These are phyloP conservation scores for Phytophthora europaea DNA, from an alignment of 352 stramenopile genomes.

Conservation along the genomic window DNA sequence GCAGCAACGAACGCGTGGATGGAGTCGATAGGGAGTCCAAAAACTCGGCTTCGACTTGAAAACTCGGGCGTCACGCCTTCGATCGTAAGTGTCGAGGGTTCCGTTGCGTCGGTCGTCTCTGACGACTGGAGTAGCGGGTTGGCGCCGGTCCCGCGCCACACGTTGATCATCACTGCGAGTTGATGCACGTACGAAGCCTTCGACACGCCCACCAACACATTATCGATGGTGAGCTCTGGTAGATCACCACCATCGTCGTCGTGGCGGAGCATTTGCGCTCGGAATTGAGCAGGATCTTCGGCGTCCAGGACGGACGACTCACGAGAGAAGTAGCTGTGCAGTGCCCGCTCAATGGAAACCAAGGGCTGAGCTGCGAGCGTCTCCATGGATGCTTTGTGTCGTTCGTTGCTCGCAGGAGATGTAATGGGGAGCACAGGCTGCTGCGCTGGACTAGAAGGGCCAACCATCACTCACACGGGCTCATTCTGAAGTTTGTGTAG, in stretches of 20 bases:
- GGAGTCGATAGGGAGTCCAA: conserved; percentile 26
- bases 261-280: conserved; percentile 46
- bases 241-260: conserved; percentile 4
- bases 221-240: conserved; percentile 8
- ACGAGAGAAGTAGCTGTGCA: conserved; percentile 40
- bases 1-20: conserved; percentile 38
- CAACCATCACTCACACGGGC: conserved; percentile 14
- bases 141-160: conserved; percentile 44
- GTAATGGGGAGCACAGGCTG: conserved; percentile 8
- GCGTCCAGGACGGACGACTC: conserved; percentile 39
- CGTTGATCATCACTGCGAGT: conserved; percentile 49
- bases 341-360: conserved; percentile 16
- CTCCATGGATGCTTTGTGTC: not conserved
- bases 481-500: conserved; percentile 29
- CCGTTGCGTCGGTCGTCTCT: conserved; percentile 18
- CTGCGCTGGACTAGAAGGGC: conserved; percentile 2
- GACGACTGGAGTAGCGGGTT: conserved; percentile 44
- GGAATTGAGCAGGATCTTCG: conserved; percentile 49
- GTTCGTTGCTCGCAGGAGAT: not conserved
- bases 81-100: conserved; percentile 21
- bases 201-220: conserved; percentile 33
- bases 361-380: not conserved
- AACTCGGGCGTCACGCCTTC: conserved; percentile 49
- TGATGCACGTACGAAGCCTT: conserved; percentile 48
- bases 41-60: conserved; percentile 41